These are phyloP conservation scores for Salpingoeca rosetta DNA, from an alignment of 78 protist genomes.

Conservation along the genomic window DNA sequence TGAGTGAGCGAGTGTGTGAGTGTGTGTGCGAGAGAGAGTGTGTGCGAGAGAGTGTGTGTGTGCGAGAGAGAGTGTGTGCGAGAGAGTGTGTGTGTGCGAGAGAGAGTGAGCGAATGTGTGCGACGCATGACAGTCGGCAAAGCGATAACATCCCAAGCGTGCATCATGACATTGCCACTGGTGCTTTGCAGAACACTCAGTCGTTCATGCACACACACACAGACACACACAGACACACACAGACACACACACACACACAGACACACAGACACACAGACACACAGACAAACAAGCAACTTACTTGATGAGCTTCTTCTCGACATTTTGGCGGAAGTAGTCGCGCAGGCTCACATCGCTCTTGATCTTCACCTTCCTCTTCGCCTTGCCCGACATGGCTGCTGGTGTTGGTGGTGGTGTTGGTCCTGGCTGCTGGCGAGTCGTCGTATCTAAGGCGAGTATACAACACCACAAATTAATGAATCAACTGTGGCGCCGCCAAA, in stretches of 20 bases:
- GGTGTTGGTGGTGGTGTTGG: too few species aligned
- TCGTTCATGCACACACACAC: background rate
- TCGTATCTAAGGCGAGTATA: too few species aligned
- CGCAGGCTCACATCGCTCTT: too few species aligned
- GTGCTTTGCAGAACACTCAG: background rate
- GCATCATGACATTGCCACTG: background rate
- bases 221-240: background rate
- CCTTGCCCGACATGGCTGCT: too few species aligned
- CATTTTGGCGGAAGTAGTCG: too few species aligned
- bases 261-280: background rate
- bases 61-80: background rate
- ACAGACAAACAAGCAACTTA: background rate
- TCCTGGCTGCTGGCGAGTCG: too few species aligned
- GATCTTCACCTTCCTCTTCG: too few species aligned
- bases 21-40: background rate
- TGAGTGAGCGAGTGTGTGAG: background rate
- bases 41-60: background rate
- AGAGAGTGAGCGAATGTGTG: background rate
- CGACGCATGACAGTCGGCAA: background rate
- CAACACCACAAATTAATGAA: too few species aligned
- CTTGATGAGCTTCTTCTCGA: too few species aligned
- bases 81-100: background rate
- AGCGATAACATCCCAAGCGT: background rate
- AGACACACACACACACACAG: background rate
- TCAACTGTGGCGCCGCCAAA: too few species aligned